Evolutionary conservation across 805 yeast genomes (phyloP).

Genomic region (Starmerella geochares): DNA sequence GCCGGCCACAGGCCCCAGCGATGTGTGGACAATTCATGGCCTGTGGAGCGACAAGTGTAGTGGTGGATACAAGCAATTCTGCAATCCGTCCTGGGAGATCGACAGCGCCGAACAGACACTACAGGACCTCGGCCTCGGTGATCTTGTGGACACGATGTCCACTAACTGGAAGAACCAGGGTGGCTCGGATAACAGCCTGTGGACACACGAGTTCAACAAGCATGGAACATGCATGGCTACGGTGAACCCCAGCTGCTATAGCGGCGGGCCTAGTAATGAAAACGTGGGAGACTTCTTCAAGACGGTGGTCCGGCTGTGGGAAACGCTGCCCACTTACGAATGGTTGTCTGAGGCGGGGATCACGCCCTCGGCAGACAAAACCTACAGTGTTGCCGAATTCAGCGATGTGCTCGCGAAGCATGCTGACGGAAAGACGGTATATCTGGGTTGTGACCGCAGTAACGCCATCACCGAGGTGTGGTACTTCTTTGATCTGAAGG

Average conservation of each 20-base stretch:
- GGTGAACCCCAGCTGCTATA: slow-evolving; percentile 60
- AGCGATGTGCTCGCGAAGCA: slow-evolving; percentile 31
- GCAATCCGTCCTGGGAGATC: slow-evolving; percentile 53
- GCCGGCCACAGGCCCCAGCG: slow-evolving; percentile 62
- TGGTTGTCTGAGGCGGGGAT: slow-evolving; percentile 63
- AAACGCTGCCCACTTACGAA: slow-evolving; percentile 53
- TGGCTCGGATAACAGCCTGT: slow-evolving; percentile 56
- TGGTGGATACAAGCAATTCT: slow-evolving; percentile 71
- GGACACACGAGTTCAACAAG: slow-evolving; percentile 90
- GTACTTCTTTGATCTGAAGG: slow-evolving; percentile 70
- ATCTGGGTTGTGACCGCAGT: slow-evolving; percentile 46
- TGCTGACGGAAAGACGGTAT: slow-evolving; percentile 44
- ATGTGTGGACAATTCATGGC: slow-evolving; percentile 73
- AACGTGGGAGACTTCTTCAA: slow-evolving; percentile 61
- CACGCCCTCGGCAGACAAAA: slow-evolving; percentile 47
- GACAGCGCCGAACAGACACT: slow-evolving; percentile 41
- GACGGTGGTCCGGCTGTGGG: slow-evolving; percentile 48
- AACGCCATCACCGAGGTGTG: slow-evolving; percentile 54
- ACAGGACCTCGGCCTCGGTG: slow-evolving; percentile 35
- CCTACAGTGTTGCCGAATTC: slow-evolving; percentile 44
- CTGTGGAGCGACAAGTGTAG: slow-evolving; percentile 84
- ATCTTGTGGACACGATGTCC: slow-evolving; percentile 48
- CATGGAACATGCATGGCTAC: slow-evolving; percentile 91
- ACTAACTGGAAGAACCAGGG: slow-evolving; percentile 63
- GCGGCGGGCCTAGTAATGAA: slow-evolving; percentile 27